Evolutionary conservation across 352 stramenopile genomes (phyloP).

Genomic region (Globisporangium takayamanum): DNA sequence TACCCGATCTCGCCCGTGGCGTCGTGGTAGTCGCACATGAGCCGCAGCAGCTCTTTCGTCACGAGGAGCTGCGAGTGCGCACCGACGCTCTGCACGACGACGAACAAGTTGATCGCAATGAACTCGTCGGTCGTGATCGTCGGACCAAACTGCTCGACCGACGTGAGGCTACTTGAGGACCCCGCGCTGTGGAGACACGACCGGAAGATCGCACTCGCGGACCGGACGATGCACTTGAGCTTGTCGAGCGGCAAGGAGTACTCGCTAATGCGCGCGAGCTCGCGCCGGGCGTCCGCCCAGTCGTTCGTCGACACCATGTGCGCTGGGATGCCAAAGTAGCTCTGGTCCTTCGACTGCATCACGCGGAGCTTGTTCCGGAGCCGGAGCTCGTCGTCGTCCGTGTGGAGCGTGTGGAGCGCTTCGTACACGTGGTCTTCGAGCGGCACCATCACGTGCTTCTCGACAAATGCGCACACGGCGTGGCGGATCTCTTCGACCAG

Average conservation of each 20-base stretch:
- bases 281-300: constrained; percentile 49
- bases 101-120: constrained; percentile 54
- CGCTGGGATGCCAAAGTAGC: constrained; percentile 45
- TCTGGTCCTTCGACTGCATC: constrained; percentile 43
- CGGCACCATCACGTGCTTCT: constrained; percentile 42
- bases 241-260: constrained; percentile 64
- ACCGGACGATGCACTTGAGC: constrained; percentile 61
- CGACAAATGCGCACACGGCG: constrained; percentile 39
- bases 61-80: constrained; percentile 35
- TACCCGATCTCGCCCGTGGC: constrained; percentile 62
- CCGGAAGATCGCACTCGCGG: constrained; percentile 47
- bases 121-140: constrained; percentile 63
- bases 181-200: constrained; percentile 20
- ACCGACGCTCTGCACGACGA: constrained; percentile 33
- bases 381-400: constrained; percentile 38
- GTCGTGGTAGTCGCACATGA: constrained; percentile 54
- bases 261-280: constrained; percentile 46
- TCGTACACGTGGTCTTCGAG: constrained; percentile 63
- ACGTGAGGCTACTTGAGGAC: constrained; percentile 24
- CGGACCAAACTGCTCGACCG: constrained; percentile 30
- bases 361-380: constrained; percentile 50
- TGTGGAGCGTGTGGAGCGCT: constrained; percentile 36
- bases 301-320: constrained; percentile 40
- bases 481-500: constrained; percentile 56
- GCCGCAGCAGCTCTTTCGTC: constrained; percentile 45